These are phyloP conservation scores for Aspergillus japonicus DNA, from an alignment of 2,329 filamentous ascomycete species.

Conservation along the genomic window DNA sequence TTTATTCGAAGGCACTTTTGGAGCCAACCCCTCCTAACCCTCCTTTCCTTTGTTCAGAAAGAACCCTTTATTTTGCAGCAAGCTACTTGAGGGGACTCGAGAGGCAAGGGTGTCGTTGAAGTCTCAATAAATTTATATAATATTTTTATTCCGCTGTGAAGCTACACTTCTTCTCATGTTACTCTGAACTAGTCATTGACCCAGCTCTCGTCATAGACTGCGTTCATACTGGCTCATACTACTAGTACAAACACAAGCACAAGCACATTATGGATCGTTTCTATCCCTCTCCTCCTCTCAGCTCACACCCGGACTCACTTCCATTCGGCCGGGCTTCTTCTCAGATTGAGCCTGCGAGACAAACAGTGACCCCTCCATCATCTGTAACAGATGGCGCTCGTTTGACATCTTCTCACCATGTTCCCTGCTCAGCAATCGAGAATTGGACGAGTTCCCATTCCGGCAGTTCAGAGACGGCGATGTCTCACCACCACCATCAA, in stretches of 20 bases:
- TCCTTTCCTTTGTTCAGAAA: not conserved
- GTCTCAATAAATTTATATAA: slow-evolving; percentile 7
- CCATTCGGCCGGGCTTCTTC: slow-evolving; percentile 25
- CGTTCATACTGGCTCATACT: slow-evolving; percentile 4
- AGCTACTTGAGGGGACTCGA: not conserved
- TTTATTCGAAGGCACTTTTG: not conserved
- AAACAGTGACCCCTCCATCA: slow-evolving; percentile 18
- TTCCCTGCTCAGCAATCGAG: slow-evolving; percentile 16
- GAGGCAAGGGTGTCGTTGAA: not conserved
- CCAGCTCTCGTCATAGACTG: not conserved
- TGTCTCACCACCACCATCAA: slow-evolving; percentile 15
- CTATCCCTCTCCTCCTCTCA: slow-evolving; percentile 17
- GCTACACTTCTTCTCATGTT: not conserved
- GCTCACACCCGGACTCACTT: slow-evolving; percentile 21
- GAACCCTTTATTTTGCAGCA: not conserved
- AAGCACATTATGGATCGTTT: slow-evolving; percentile 26
- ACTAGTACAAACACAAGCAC: slow-evolving; percentile 1
- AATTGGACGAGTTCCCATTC: slow-evolving; percentile 28
- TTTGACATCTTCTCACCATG: slow-evolving; percentile 15
- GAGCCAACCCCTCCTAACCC: slow-evolving; percentile 4
- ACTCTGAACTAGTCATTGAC: slow-evolving; percentile 1
- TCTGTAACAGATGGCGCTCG: slow-evolving; percentile 14
- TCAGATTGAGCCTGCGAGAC: slow-evolving; percentile 18
- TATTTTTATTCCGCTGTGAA: slow-evolving; percentile 2
- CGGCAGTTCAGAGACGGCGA: slow-evolving; percentile 18